Conservation (phyloP, 345 rosid genomes). For the Salix suchowensis region DNA sequence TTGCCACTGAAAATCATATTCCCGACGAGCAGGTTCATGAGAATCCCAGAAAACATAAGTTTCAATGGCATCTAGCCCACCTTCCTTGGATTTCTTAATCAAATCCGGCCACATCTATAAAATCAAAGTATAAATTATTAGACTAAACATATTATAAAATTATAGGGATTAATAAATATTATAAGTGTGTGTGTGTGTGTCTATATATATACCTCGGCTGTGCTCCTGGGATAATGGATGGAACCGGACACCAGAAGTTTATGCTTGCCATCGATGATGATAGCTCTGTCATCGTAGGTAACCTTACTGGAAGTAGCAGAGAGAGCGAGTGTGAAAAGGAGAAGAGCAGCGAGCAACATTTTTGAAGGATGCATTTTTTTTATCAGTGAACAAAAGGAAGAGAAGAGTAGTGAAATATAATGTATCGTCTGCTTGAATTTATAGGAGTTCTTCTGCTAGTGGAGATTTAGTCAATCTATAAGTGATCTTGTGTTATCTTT, state of each 20-base stretch:
- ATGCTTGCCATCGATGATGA: conserved; percentile 6
- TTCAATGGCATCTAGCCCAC: conserved; percentile 9
- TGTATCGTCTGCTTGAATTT: too few species aligned
- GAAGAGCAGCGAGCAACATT: too few species aligned
- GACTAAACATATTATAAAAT: neutral
- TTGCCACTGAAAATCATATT: conserved; percentile 32
- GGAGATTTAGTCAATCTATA: too few species aligned
- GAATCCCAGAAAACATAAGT: conserved; percentile 22
- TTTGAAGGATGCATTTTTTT: too few species aligned
- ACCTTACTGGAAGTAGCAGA: neutral
- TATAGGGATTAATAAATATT: too few species aligned
- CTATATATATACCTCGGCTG: neutral
- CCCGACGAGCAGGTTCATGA: conserved; percentile 12
- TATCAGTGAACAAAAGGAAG: too few species aligned
- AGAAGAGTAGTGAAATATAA: too few species aligned
- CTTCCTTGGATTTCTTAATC: conserved; percentile 9
- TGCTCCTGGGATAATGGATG: conserved; percentile 18
- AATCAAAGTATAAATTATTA: too few species aligned
- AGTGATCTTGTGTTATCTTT: too few species aligned
- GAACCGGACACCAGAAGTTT: conserved; percentile 6
- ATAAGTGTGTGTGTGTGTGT: accelerated
- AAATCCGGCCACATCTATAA: conserved; percentile 19
- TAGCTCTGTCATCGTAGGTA: conserved; percentile 6
- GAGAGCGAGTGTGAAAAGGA: too few species aligned
- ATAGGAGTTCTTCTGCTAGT: too few species aligned